Conservation (phyloP, 768 basidiomycete species). For the Phaeotremella skinneri region DNA sequence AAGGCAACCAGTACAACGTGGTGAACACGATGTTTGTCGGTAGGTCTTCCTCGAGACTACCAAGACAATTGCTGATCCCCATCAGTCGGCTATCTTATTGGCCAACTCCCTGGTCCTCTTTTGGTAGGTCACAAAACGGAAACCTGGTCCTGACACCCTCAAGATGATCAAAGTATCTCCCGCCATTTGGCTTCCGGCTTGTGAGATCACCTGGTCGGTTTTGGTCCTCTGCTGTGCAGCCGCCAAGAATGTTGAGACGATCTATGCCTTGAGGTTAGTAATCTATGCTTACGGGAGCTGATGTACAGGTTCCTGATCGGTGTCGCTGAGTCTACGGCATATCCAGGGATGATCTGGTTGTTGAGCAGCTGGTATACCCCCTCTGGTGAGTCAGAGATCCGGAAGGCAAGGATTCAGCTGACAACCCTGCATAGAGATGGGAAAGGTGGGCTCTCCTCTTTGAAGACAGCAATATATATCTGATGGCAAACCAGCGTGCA, state of each 20-base stretch:
- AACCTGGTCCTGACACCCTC: too few relatives aligned
- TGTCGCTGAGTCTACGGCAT: conserved; percentile 8
- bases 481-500: not conserved
- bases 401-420: too few relatives aligned
- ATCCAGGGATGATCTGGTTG: conserved; percentile 5
- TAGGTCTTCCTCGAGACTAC: too few relatives aligned
- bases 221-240: conserved; percentile 22
- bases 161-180: conserved; percentile 5
- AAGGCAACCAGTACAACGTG: conserved; percentile 30
- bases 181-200: conserved; percentile 18
- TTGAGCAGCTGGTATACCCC: conserved; percentile 3
- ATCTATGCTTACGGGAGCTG: too few relatives aligned
- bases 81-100: too few relatives aligned
- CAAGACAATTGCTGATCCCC: too few relatives aligned
- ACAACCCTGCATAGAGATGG: too few relatives aligned
- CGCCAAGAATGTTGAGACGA: conserved; percentile 5
- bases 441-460: too few relatives aligned
- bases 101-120: too few relatives aligned
- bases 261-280: conserved; percentile 6
- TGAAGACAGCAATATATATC: not conserved
- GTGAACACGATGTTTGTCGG: conserved; percentile 25
- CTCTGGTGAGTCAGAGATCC: too few relatives aligned
- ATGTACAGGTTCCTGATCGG: conserved; percentile 12
- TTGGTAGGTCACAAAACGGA: too few relatives aligned
- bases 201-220: conserved; percentile 25